Percentiles rank a stretch among this genome's conserved stretches.
Conservation (phyloP, 306 rosid genomes). For the Sphenostylis stenocarpa region DNA sequence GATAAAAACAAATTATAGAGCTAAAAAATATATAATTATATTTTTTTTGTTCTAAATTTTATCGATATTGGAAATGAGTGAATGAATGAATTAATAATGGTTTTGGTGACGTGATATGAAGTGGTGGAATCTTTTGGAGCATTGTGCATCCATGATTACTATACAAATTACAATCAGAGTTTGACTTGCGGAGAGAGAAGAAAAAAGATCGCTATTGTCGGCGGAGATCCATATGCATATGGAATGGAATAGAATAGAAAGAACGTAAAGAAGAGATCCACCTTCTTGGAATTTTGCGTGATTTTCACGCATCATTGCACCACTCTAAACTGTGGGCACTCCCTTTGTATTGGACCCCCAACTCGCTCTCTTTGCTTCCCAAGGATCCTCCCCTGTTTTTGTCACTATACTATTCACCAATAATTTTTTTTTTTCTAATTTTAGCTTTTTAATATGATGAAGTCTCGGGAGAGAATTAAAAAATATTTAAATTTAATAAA, state of each 20-base stretch:
- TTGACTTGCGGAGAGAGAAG: conserved; percentile 6
- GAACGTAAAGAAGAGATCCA: neutral
- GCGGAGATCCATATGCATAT: conserved; percentile 40
- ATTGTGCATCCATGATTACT: conserved; percentile 25
- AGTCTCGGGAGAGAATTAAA: too few relatives aligned
- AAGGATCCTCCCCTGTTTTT: too few relatives aligned
- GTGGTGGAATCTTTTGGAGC: conserved; percentile 45
- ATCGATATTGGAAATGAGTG: too few relatives aligned
- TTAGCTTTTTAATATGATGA: too few relatives aligned
- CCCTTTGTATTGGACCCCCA: neutral
- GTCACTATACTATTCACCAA: too few relatives aligned
- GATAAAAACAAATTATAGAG: too few relatives aligned
- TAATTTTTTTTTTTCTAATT: too few relatives aligned
- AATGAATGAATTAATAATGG: too few relatives aligned
- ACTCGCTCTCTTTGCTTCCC: neutral
- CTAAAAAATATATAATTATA: too few relatives aligned
- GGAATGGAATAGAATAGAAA: neutral
- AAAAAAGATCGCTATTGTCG: conserved; percentile 39
- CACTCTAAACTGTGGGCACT: neutral
- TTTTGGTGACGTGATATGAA: too few relatives aligned
- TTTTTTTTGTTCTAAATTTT: too few relatives aligned
- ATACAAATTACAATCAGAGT: neutral
- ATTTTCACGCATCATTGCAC: conserved; percentile 26
- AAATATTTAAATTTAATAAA: too few relatives aligned
- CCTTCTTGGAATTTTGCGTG: conserved; percentile 21